Evolutionary conservation across 2,329 filamentous ascomycete genomes (phyloP).

Genomic region (Aspergillus aculeatus): DNA sequence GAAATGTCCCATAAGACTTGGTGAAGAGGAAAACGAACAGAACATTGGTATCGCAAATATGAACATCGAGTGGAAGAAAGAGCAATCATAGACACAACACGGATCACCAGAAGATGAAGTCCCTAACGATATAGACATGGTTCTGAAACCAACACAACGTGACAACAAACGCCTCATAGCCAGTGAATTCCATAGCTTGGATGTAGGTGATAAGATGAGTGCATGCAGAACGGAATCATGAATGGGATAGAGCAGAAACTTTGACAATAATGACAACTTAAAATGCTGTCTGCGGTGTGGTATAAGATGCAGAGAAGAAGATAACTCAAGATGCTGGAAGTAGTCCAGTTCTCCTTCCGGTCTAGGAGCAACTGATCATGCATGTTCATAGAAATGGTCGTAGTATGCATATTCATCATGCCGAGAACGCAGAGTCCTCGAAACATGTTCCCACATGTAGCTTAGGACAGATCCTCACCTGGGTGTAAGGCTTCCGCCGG

Average conservation of each 20-base stretch:
- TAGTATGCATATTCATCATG: conserved; percentile 24
- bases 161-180: conserved; percentile 13
- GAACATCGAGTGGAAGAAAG: neutral
- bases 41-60: conserved; percentile 21
- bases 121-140: conserved; percentile 12
- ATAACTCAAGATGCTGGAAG: conserved; percentile 1
- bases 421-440: conserved; percentile 9
- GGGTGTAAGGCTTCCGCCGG: neutral
- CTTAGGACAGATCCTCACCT: neutral
- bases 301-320: conserved; percentile 3
- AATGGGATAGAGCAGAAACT: conserved; percentile 1
- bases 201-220: conserved; percentile 8
- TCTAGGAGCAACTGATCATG: conserved; percentile 17
- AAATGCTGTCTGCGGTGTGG: neutral
- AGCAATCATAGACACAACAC: conserved; percentile 10
- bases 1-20: conserved; percentile 17
- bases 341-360: conserved; percentile 2
- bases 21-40: conserved; percentile 16
- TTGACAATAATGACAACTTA: neutral
- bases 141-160: conserved; percentile 7
- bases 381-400: conserved; percentile 22
- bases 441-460: neutral
- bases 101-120: conserved; percentile 11
- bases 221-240: conserved; percentile 7
- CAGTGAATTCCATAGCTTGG: conserved; percentile 4